A percentile compares a stretch with the other conserved stretches of the same genome.
phyloP scores from a whole-genome alignment of 345 rosid genomes.

The Microthlaspi erraticum region DNA sequence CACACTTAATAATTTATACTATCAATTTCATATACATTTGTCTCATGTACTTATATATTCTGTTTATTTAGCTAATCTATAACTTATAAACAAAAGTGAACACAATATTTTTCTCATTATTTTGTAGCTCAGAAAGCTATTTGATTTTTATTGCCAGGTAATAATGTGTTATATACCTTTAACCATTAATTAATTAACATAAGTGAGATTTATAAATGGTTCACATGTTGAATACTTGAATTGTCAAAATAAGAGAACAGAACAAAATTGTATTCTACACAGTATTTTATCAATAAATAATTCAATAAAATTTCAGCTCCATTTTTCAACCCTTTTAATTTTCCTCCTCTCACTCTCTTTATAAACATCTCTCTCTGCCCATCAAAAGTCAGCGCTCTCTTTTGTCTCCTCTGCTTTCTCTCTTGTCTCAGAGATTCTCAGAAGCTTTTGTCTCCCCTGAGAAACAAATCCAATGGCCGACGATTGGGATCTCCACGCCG shows the following conservation, averaged over 20 bases:
- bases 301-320: neutral
- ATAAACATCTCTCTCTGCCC: slow-evolving; percentile 36
- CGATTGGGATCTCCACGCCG: slow-evolving; percentile 98
- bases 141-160: neutral
- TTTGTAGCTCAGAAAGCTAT: neutral
- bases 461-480: slow-evolving; percentile 55
- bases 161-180: neutral
- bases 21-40: too few species aligned
- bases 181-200: neutral
- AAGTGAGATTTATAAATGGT: slow-evolving; percentile 9
- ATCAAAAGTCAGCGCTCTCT: slow-evolving; percentile 87
- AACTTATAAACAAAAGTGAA: neutral
- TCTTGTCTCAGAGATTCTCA: slow-evolving; percentile 48
- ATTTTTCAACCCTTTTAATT: slow-evolving; percentile 37
- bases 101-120: neutral
- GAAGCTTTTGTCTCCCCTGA: slow-evolving; percentile 41
- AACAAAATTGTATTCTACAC: slow-evolving; percentile 33
- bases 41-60: neutral
- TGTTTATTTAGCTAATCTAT: neutral
- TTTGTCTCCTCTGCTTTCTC: slow-evolving; percentile 51
- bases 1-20: too few species aligned
- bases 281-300: neutral
- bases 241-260: slow-evolving; percentile 16
- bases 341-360: slow-evolving; percentile 34
- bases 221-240: slow-evolving; percentile 36